Percentiles rank a stretch among this genome's conserved stretches.
phyloP scores from a whole-genome alignment of 2,329 filamentous ascomycete genomes.

The Coniella lustricola region DNA sequence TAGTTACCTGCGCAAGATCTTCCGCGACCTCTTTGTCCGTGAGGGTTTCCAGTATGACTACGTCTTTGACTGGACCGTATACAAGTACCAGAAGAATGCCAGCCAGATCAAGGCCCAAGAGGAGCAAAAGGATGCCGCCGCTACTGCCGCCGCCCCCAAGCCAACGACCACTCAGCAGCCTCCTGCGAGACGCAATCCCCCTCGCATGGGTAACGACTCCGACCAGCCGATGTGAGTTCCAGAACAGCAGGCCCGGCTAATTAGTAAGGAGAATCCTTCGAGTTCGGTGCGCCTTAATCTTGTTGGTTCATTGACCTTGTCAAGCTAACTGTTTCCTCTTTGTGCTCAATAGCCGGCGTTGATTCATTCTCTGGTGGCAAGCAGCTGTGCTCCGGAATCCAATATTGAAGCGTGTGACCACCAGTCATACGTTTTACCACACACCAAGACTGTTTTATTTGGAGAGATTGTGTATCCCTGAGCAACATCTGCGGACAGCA shows the following conservation, averaged over 20 bases:
- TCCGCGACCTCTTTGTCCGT: constrained; percentile 97
- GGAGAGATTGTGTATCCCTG: constrained; percentile 19
- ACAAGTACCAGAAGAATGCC: constrained; percentile 99
- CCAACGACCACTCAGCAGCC: constrained; percentile 52
- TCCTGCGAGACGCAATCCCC: constrained; percentile 68
- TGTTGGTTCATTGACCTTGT: constrained; percentile 64
- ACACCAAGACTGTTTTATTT: constrained; percentile 17
- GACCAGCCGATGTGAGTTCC: constrained; percentile 64
- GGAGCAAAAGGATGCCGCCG: constrained; percentile 67
- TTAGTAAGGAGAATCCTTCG: constrained; percentile 87
- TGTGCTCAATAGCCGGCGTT: constrained; percentile 58
- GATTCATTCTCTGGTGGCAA: constrained; percentile 42
- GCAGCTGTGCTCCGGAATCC: constrained; percentile 71
- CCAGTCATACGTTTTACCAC: constrained; percentile 16
- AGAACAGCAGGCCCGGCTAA: constrained; percentile 44
- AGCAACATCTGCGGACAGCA: constrained; percentile 21
- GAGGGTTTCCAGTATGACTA: constrained; percentile 99
- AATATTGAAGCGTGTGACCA: constrained; percentile 40
- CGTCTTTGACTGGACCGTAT: constrained; percentile 99
- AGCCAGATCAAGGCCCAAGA: constrained; percentile 82
- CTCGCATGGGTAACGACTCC: constrained; percentile 49
- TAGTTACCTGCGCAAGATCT: constrained; percentile 99
- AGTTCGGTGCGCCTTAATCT: constrained; percentile 70
- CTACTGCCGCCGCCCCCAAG: constrained; percentile 47
- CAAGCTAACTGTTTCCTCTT: constrained; percentile 58